Conservation (phyloP, 352 stramenopile genomes). For the Globisporangium uncinulatum region DNA sequence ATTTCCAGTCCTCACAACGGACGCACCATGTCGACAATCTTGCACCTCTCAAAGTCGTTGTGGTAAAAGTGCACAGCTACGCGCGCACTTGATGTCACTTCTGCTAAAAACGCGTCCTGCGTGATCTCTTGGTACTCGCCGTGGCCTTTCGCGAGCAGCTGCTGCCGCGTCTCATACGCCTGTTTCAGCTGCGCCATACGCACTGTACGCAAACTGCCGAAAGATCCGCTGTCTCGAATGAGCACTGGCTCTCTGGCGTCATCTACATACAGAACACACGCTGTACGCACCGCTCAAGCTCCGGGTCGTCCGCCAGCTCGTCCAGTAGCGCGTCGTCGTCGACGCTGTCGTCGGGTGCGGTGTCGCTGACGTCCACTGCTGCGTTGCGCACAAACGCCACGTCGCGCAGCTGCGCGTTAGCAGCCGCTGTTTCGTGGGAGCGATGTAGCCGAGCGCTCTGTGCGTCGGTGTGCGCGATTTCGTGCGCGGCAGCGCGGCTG, state of each 20-base stretch:
- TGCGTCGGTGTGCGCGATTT: conserved; percentile 22
- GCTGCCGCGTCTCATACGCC: conserved; percentile 53
- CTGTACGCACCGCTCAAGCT: conserved; percentile 47
- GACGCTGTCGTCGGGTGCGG: conserved; percentile 29
- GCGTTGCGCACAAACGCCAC: conserved; percentile 19
- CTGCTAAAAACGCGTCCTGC: conserved; percentile 94
- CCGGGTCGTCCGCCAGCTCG: conserved; percentile 74
- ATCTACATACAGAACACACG: neutral
- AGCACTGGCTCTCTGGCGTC: neutral
- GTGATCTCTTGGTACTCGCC: conserved; percentile 88
- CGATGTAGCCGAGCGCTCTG: conserved; percentile 17
- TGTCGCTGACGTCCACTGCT: conserved; percentile 11
- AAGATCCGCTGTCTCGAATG: neutral
- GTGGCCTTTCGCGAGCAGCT: conserved; percentile 62
- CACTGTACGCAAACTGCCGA: conserved; percentile 62
- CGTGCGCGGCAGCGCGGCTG: conserved; percentile 14
- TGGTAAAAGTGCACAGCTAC: conserved; percentile 96
- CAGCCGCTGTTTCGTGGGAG: conserved; percentile 22
- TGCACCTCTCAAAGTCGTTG: conserved; percentile 96
- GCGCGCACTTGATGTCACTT: conserved; percentile 85
- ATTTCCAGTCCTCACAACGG: neutral
- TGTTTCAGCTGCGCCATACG: conserved; percentile 71
- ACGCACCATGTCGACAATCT: conserved; percentile 93
- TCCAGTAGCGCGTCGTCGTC: conserved; percentile 61
- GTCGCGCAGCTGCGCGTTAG: conserved; percentile 20